phyloP scores from a whole-genome alignment of 805 yeast species.

The Blastobotrys peoriensis region DNA sequence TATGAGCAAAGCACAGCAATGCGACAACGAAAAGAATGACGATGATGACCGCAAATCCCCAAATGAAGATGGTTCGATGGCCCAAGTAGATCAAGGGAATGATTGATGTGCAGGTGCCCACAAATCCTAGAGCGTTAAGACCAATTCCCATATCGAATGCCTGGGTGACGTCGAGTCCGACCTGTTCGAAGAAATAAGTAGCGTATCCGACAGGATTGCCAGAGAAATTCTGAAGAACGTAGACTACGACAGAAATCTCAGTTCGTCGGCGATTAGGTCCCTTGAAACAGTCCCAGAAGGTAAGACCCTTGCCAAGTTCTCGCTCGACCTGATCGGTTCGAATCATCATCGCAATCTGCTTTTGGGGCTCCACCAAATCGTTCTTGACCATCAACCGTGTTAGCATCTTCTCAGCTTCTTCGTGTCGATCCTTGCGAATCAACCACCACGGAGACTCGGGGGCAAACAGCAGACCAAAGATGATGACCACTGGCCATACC shows the following conservation, averaged over 20 bases:
- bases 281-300: constrained; percentile 11
- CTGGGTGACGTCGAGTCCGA: constrained; percentile 23
- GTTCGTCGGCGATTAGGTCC: constrained; percentile 11
- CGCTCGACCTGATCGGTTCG: constrained; percentile 32
- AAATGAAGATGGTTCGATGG: constrained; percentile 19
- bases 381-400: constrained; percentile 26
- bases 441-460: constrained; percentile 56
- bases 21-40: constrained; percentile 40
- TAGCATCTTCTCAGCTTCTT: constrained; percentile 38
- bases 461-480: constrained; percentile 30
- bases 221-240: constrained; percentile 34
- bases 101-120: constrained; percentile 25
- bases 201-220: constrained; percentile 25
- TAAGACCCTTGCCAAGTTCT: constrained; percentile 10
- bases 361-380: constrained; percentile 16
- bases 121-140: constrained; percentile 8
- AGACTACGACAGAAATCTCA: constrained; percentile 39
- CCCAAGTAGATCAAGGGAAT: constrained; percentile 18
- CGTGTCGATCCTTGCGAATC: constrained; percentile 34
- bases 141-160: constrained; percentile 39
- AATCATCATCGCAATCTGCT: constrained; percentile 11
- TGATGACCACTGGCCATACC: constrained; percentile 36
- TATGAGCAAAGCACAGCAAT: constrained; percentile 29
- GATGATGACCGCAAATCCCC: constrained; percentile 35
- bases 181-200: constrained; percentile 45